phyloP scores from a whole-genome alignment of 306 rosid genomes.

The Calophaca sinica region DNA sequence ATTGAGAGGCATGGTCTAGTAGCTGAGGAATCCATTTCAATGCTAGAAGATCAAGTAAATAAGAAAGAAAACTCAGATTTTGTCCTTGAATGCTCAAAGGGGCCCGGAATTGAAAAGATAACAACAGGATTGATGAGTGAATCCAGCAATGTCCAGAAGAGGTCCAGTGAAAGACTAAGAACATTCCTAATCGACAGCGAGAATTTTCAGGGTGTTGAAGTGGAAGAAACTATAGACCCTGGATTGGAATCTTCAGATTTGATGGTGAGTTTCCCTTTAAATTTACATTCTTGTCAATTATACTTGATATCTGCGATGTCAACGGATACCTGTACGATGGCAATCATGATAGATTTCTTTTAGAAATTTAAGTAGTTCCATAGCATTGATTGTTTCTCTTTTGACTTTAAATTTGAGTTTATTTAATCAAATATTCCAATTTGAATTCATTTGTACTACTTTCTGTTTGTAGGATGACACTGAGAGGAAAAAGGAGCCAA shows the following conservation, averaged over 20 bases:
- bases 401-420: slow-evolving; percentile 26
- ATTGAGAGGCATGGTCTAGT: slow-evolving; percentile 41
- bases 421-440: slow-evolving; percentile 13
- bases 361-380: slow-evolving; percentile 12
- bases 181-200: slow-evolving; percentile 20
- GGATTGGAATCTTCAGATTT: slow-evolving; percentile 43
- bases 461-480: slow-evolving; percentile 54
- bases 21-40: slow-evolving; percentile 24
- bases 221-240: slow-evolving; percentile 38
- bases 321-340: background rate
- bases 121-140: slow-evolving; percentile 19
- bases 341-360: slow-evolving; percentile 24
- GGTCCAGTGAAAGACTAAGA: slow-evolving; percentile 52
- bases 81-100: slow-evolving; percentile 30
- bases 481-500: slow-evolving; percentile 40
- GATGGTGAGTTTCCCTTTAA: slow-evolving; percentile 51
- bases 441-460: slow-evolving; percentile 29
- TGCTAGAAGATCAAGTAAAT: slow-evolving; percentile 40
- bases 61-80: slow-evolving; percentile 6
- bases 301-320: slow-evolving; percentile 31
- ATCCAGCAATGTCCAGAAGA: slow-evolving; percentile 38
- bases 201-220: slow-evolving; percentile 32
- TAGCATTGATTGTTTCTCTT: slow-evolving; percentile 28
- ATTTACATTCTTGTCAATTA: slow-evolving; percentile 26
- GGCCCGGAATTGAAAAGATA: slow-evolving; percentile 28